Percentiles rank a stretch among this genome's conserved stretches.
Conservation (phyloP, 805 yeast species). For the Teunomyces aglyptinius region DNA sequence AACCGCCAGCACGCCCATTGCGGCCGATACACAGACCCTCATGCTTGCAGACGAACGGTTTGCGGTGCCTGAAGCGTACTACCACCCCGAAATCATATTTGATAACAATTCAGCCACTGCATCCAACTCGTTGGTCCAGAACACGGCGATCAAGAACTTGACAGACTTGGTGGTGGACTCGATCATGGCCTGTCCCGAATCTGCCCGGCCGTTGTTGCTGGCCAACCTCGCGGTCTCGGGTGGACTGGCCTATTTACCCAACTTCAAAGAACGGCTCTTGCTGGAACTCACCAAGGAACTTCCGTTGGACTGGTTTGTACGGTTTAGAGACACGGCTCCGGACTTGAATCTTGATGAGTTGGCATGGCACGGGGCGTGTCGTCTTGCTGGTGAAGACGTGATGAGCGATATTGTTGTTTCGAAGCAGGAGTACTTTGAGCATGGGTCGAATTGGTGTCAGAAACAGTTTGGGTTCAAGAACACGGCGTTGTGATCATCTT, state of each 20-base stretch:
- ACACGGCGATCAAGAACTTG: constrained; percentile 60
- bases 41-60: constrained; percentile 81
- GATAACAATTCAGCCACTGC: constrained; percentile 32
- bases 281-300: constrained; percentile 63
- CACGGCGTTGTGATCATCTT: not conserved
- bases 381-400: constrained; percentile 37
- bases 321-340: constrained; percentile 28
- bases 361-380: constrained; percentile 39
- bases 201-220: constrained; percentile 68
- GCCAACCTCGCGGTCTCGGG: constrained; percentile 82
- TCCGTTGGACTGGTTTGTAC: constrained; percentile 69
- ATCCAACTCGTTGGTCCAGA: constrained; percentile 29
- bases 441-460: constrained; percentile 65
- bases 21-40: constrained; percentile 58
- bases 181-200: constrained; percentile 68
- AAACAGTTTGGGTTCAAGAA: constrained; percentile 48
- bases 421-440: constrained; percentile 79
- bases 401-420: constrained; percentile 58
- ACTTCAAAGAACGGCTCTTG: constrained; percentile 60
- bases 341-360: constrained; percentile 21
- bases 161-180: constrained; percentile 77
- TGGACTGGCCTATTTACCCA: constrained; percentile 72
- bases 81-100: constrained; percentile 71
- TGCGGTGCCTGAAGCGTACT: constrained; percentile 79
- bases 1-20: constrained; percentile 22